Evolutionary conservation across 2,329 filamentous ascomycete genomes (phyloP), one percentile per base, ranked within the genome.

Genomic region (Thielaviopsis musarum): DNA sequence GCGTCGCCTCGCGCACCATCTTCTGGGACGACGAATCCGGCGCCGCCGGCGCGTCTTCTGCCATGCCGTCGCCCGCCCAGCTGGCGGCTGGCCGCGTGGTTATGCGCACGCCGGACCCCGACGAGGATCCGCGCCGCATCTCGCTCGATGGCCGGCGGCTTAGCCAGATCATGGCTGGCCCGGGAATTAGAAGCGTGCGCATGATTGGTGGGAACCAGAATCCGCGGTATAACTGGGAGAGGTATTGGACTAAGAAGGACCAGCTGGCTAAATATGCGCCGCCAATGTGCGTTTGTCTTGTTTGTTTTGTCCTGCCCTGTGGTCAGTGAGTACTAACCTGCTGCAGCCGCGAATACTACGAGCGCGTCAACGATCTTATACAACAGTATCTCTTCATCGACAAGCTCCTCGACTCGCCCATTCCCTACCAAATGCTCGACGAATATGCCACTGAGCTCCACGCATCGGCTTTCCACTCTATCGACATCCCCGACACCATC

Each of bases 341-440:
- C 6, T 6, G 41, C 63, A 85, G 82, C 62, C 86, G 90, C 54
- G 68, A 84, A 67, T 96, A 95, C 73, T 95, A 97, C 68, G 85
- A 94, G 74, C 82, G 88, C 52, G 91, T 84, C 68, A 97, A 97
- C 72, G 83, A 84, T 65, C 76, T 96, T 52, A 83, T 97, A 61
- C 87, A 93, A 69, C 87, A 95, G 69, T 97, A 96, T 69, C 77
- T 94, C 63, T 96, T 94, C 69, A 95, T 96, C 66, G 91, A 96
- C 71, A 82, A 85, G 57, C 76, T 97, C 60, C 78, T 97, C 62
- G 90, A 95, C 71, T 95, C 89, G 9, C 91, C 88, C 30, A 80
- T 95, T n/a, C 91, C 91, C 1, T 91, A 95, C 67, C 85, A 91
- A 66, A 76, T 97, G 52, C 83, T 97, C 61, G 91, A 94, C 67